A percentile compares a stretch with the other conserved stretches of the same genome.
phyloP scores from a whole-genome alignment of 371 early-diverging fungal species.

The Rhizopus delemar region DNA sequence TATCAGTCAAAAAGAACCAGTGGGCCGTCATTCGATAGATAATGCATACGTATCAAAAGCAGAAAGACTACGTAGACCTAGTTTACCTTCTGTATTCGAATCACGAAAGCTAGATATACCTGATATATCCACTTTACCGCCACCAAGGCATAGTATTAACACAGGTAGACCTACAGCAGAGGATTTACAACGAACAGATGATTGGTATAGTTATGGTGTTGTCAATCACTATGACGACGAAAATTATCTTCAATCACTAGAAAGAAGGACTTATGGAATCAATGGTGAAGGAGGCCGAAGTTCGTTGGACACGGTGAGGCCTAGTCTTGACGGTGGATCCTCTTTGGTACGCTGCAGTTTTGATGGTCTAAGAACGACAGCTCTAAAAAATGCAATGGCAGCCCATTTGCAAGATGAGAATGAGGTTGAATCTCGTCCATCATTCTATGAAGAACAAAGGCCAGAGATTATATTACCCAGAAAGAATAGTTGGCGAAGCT shows the following conservation, averaged over 20 bases:
- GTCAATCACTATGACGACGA: conserved; percentile 31
- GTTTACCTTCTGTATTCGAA: conserved; percentile 28
- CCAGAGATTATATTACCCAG: conserved; percentile 2
- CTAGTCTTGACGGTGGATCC: conserved; percentile 12
- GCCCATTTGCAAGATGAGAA: conserved; percentile 22
- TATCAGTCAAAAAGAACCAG: conserved; percentile 5
- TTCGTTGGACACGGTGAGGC: conserved; percentile 10
- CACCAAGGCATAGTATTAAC: conserved; percentile 24
- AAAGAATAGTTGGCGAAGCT: conserved; percentile 4
- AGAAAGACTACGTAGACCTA: conserved; percentile 21
- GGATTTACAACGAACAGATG: conserved; percentile 14
- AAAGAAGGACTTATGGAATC: conserved; percentile 37
- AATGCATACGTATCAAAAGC: conserved; percentile 7
- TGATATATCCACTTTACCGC: conserved; percentile 26
- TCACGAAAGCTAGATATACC: conserved; percentile 25
- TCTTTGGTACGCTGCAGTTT: conserved; percentile 45
- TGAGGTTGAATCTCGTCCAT: conserved; percentile 9
- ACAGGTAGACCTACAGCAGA: conserved; percentile 23
- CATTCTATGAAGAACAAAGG: conserved; percentile 12
- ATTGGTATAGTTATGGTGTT: conserved; percentile 35
- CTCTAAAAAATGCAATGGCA: conserved; percentile 44
- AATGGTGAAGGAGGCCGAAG: conserved; percentile 9
- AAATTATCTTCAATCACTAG: conserved; percentile 44
- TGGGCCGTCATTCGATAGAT: conserved; percentile 26
- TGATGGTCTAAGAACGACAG: conserved; percentile 46